Percentiles rank a stretch among this genome's conserved stretches.
Evolutionary conservation across 2,329 filamentous ascomycete genomes (phyloP).

Genomic region (Orbilia ellipsospora): DNA sequence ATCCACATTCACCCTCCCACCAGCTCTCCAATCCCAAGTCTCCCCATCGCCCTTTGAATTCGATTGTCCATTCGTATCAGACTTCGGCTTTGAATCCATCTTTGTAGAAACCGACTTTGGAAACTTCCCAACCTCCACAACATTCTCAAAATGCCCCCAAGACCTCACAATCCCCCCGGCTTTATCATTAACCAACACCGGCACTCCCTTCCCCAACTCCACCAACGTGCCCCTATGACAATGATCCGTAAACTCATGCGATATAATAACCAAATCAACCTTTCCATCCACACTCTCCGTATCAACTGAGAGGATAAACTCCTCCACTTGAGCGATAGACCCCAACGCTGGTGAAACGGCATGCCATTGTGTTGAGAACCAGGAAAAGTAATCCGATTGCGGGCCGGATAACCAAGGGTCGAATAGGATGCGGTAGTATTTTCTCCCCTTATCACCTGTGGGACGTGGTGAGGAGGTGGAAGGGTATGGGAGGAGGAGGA

Average conservation of each 20-base stretch:
- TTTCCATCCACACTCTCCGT: conserved; percentile 62
- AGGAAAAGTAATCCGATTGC: conserved; percentile 72
- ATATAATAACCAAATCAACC: conserved; percentile 71
- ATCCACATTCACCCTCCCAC: conserved; percentile 46
- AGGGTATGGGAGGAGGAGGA: conserved; percentile 73
- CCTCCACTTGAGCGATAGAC: conserved; percentile 69
- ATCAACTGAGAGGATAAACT: conserved; percentile 67
- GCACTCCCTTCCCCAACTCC: conserved; percentile 68
- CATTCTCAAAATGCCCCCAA: conserved; percentile 71
- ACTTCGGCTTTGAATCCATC: too few species aligned
- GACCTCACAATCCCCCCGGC: conserved; percentile 69
- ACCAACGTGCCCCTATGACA: conserved; percentile 72
- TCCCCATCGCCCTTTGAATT: conserved; percentile 59
- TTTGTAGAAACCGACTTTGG: conserved; percentile 58
- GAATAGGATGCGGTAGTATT: conserved; percentile 73
- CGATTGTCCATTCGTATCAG: too few species aligned
- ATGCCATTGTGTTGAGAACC: conserved; percentile 76
- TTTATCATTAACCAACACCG: conserved; percentile 71
- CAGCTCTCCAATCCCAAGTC: conserved; percentile 63
- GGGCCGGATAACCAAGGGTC: conserved; percentile 74
- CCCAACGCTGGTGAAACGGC: conserved; percentile 68
- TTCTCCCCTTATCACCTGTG: conserved; percentile 62
- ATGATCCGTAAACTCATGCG: conserved; percentile 76
- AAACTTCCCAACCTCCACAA: conserved; percentile 67
- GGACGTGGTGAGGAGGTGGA: conserved; percentile 61